These are phyloP conservation scores for Clavispora phyllophila DNA, from an alignment of 805 yeast species.

Conservation along the genomic window DNA sequence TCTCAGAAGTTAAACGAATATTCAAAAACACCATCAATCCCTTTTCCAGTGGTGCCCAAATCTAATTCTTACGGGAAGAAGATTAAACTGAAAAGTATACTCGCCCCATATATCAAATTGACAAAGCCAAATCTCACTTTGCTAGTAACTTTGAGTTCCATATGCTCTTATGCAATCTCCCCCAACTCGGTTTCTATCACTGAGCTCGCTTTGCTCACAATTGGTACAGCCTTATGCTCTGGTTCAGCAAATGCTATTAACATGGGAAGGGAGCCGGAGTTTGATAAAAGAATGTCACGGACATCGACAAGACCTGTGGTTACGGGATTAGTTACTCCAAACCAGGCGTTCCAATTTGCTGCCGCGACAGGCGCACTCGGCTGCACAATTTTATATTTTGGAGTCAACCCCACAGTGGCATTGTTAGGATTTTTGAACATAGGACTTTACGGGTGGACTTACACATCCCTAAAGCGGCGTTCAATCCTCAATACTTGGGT, in stretches of 20 bases:
- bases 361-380: conserved; percentile 69
- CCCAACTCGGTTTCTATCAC: conserved; percentile 74
- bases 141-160: conserved; percentile 83
- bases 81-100: conserved; percentile 8
- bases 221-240: conserved; percentile 83
- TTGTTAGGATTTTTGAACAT: conserved; percentile 76
- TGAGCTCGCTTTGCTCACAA: conserved; percentile 66
- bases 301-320: conserved; percentile 90
- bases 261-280: conserved; percentile 94
- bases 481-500: conserved; percentile 94
- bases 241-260: conserved; percentile 96
- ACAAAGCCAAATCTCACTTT: conserved; percentile 87
- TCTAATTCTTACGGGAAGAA: not conserved
- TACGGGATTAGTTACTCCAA: conserved; percentile 67
- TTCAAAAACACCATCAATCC: conserved; percentile 30
- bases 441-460: conserved; percentile 79
- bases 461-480: conserved; percentile 83
- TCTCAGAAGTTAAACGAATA: conserved; percentile 12
- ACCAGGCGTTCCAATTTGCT: conserved; percentile 80
- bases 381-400: conserved; percentile 58
- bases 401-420: conserved; percentile 86
- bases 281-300: conserved; percentile 81
- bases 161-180: conserved; percentile 89
- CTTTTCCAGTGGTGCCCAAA: conserved; percentile 54
- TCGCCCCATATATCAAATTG: conserved; percentile 67